Evolutionary conservation across 139 green algal species (phyloP), one percentile per base, ranked within the genome.

Genomic region (Prasinococcaceae sp.): DNA sequence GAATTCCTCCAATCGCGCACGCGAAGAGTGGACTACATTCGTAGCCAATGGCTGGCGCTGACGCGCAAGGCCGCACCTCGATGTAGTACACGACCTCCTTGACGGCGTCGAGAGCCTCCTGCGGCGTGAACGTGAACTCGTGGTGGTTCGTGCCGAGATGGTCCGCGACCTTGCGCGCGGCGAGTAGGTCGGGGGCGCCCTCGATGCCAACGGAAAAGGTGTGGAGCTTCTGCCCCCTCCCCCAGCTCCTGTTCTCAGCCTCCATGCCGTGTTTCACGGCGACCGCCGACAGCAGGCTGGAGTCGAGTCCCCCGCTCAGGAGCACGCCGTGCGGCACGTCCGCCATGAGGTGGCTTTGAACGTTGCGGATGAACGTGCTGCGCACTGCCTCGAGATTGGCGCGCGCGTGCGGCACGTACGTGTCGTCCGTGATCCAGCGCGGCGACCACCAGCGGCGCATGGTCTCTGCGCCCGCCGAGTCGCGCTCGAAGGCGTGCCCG

Each of bases 291-390:
- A 98, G 85, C 19, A 98, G 77, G 14, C 77, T 90, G 22, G 81
- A 94, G 78, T 76, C 68, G 6, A 76, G 43, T 12, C 90, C 90
- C 10, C 90, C 90, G 23, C 79, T 93, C n/a, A 98, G 79, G 38
- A 97, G 71, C 55, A 98, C 75, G 39, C 80, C 86, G 66, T 69
- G 94, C 68, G 25, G 90, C 25, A 93, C 90, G 50, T 98, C 90
- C 14, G 71, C 80, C 90, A 98, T 98, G 8, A 98, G 74, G 33
- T 88, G 70, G 76, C 94, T 94, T 30, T 81, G 70, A 35, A 94
- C 85, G 8, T 83, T 61, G 17, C 68, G 55, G 47, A 82, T 72
- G 47, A 92, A 79, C 0, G 74, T 68, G 23, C 80, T 43, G 20
- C 75, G 63, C 19, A 83, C 50, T 40, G 14, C 6, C 5, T 24